Base-by-base conservation (phyloP, 352 stramenopile genomes). In the Elongisporangium prolatum region DNA sequence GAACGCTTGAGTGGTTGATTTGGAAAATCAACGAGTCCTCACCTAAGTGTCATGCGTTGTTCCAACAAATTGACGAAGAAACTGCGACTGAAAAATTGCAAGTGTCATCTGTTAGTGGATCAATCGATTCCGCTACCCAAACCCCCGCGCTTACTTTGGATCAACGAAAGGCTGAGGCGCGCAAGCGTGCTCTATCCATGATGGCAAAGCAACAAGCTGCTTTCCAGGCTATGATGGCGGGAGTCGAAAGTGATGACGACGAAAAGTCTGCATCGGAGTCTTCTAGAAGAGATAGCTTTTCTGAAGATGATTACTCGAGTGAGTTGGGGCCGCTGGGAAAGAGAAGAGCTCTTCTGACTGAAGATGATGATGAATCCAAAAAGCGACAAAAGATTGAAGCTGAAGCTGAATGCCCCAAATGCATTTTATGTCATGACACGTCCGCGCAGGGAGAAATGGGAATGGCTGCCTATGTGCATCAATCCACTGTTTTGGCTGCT, bases 391-490 rank as follows among this genome's bases (percentile, higher is more conserved):
- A 84, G 58, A 37, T 75, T 16, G 64, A 70, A 6, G 75, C 68
- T 16, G 64, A 70, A 6, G 75, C 68, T 11, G 68, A 84, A 11
- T 69, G 66, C 34, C 77, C 74, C 68, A 91, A 88, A 58, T 95
- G 86, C 53, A 95, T 95, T 38, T 68, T 95, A 22, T 95, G 86
- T 48, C 86, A 95, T 60, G 86, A 95, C 53, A 87, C 66, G 16
- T 84, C 80, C n/a, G 75, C 61, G 21, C 80, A 88, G 57, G 76
- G 75, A n/a, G 83, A 94, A 57, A 92, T 95, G 83, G 85, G 86
- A 21, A 83, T 93, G 59, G 81, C 80, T 14, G 86, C 84, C 6
- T 91, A 93, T 52, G 81, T 94, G 10, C 86, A 95, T 56, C 86
- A 95, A 61, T 95, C 86, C 25, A 95, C 86, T 7, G 86, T 95